Percentiles rank a stretch among this genome's conserved stretches.
Conservation (phyloP, 305 asterid species). For the Fraxinus dipetala region DNA sequence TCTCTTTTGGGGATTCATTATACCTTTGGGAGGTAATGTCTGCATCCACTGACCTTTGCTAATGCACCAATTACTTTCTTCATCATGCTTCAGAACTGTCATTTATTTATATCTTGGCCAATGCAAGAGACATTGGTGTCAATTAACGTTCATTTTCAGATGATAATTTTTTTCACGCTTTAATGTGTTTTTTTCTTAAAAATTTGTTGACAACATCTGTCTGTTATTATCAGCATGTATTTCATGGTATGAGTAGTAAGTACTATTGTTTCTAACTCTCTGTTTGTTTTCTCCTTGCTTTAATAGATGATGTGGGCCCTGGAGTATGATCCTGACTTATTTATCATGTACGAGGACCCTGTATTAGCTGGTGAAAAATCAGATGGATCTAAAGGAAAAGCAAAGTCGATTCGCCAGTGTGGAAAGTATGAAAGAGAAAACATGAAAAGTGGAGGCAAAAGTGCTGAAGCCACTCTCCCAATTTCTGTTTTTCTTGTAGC, state of each 20-base stretch:
- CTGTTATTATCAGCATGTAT: neutral
- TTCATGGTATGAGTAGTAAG: conserved; percentile 6
- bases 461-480: conserved; percentile 57
- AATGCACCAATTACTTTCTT: neutral
- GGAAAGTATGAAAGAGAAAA: conserved; percentile 81
- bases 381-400: conserved; percentile 57
- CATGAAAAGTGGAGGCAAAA: conserved; percentile 45
- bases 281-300: conserved; percentile 15
- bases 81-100: neutral
- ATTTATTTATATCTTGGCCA: neutral
- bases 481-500: conserved; percentile 87
- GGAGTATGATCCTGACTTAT: conserved; percentile 79
- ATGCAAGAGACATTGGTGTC: neutral
- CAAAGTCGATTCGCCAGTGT: conserved; percentile 53
- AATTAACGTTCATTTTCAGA: neutral
- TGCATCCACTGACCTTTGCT: neutral
- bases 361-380: conserved; percentile 43
- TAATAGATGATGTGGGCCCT: conserved; percentile 97
- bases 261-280: neutral
- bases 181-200: neutral
- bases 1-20: conserved; percentile 84
- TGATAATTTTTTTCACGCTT: neutral
- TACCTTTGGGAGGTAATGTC: conserved; percentile 88
- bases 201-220: neutral
- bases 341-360: conserved; percentile 52